Base-by-base conservation (phyloP, 495 filamentous ascomycete species). In the Aspergillus avenaceus region DNA sequence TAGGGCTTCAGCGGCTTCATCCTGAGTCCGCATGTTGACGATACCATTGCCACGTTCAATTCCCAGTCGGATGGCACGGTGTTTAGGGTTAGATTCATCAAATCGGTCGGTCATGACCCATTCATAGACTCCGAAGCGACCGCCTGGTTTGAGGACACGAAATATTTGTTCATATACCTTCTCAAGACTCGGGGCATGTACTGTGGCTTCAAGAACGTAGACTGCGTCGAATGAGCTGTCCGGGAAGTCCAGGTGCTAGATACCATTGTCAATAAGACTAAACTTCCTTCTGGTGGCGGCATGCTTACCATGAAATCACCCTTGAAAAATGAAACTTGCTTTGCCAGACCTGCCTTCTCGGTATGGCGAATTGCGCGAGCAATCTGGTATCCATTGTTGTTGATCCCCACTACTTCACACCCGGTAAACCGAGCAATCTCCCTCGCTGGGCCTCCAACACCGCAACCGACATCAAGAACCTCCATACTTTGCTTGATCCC, bases 131-230 rank as follows among this genome's bases (percentile, higher is more conserved):
- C 42, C 42, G 9, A 45, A 45, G 14, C 42, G 42, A 22, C 42
- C 42, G 14, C 42, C 42, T n/a, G 42, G 42, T 8, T 45, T 45
- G 27, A 45, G 42, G 27, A 45, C 42, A 4, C 42, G 42, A 11
- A 45, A 45, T n/a, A 45, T 45, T 27, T 45, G 42, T 16, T 45
- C 42, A 18, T 45, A 45, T 12, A 45, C 42, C 16, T 45, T 45
- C 25, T 45, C 25, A 7, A 45, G 42, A 11, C 42, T 45, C 16
- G 42, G 42, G 8, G 42, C 42, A 6, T 45, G 42, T 5, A 31
- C 26, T 18, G 42, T 45, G 3, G 42, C 42, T 31, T 45, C 42
- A 18, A 45, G 8, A 5, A 31, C 42, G n/a, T 45, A 45, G 26
- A 45, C 42, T 21, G 29, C 14, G 13, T 45, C 42, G 23, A 45